These are phyloP conservation scores for Rhododendron mucronatum DNA, from an alignment of 148 eudicot genomes.

Conservation along the genomic window DNA sequence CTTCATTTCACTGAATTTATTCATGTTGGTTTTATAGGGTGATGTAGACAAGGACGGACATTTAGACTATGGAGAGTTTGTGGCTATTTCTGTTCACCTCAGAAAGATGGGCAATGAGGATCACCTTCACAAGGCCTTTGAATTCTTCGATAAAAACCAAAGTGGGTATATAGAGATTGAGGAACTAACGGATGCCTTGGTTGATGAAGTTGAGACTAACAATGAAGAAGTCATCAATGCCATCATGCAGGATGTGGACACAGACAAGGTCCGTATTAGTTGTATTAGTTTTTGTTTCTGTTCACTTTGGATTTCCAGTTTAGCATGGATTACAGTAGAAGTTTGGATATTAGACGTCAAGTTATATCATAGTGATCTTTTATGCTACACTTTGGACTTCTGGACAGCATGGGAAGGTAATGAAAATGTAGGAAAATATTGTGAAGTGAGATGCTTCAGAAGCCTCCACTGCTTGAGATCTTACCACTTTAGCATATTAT, in stretches of 20 bases:
- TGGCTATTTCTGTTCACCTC: constrained; percentile 68
- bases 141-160: constrained; percentile 60
- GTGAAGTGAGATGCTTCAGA: neutral
- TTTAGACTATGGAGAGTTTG: constrained; percentile 67
- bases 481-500: neutral
- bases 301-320: neutral
- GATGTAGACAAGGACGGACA: constrained; percentile 70
- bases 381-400: neutral
- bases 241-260: constrained; percentile 81
- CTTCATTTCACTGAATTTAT: neutral
- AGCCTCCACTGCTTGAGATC: neutral
- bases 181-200: constrained; percentile 62
- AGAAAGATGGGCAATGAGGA: constrained; percentile 75
- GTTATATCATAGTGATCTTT: neutral
- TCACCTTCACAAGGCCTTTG: constrained; percentile 70
- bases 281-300: neutral
- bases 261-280: constrained; percentile 51
- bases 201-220: constrained; percentile 45
- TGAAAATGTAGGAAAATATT: neutral
- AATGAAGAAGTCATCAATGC: constrained; percentile 65
- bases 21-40: constrained; percentile 33
- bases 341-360: too few species aligned
- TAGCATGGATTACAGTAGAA: neutral
- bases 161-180: constrained; percentile 76
- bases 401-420: neutral